Evolutionary conservation across 2,329 filamentous ascomycete genomes (phyloP), one percentile per base, ranked within the genome.

Genomic region (Phialophora tarda): DNA sequence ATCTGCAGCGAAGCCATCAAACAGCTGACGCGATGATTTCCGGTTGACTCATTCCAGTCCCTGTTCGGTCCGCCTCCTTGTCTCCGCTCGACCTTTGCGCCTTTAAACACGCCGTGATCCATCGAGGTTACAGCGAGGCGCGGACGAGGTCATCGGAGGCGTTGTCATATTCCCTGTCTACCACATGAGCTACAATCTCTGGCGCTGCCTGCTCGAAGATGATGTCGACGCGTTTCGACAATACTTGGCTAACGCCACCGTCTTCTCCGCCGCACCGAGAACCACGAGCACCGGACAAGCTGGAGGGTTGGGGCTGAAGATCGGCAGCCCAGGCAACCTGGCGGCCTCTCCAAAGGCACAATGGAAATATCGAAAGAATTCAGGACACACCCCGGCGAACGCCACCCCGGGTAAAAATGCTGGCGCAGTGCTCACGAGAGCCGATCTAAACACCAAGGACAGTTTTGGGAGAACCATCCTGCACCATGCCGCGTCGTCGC

Each of bases 191-290:
- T 90, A 93, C 84, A 87, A 91, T 87, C 88, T 99, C 80, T 97
- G 94, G 94, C 93, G 93, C 86, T 92, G 88, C 79, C 98, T 94
- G 79, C 90, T 96, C 84, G 91, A 97, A 88, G 91, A 97, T 86
- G 93, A 99, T 88, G 91, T 97, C 88, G 93, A 96, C 79, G 88
- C 84, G 77, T 98, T 99, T 86, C 90, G 91, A 82, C 90, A 90
- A 83, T 87, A 96, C 77, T 86, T 99, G 86, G 89, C 89, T 76
- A 88, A 87, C 78, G 85, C 89, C 80, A 84, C 85, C 76, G 85
- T 81, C 84, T 82, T 65, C 57, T 63, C 71, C 63, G 59, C 51
- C 58, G 59, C 65, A n/a, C 44, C 65, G 28, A 70, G 59, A 60
- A 57, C 59, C 38, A 53, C 60, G 14, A 44, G 58, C 38, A 50